These are phyloP conservation scores for Orbilia oligospora DNA, from an alignment of 2,329 filamentous ascomycete genomes.

Conservation along the genomic window DNA sequence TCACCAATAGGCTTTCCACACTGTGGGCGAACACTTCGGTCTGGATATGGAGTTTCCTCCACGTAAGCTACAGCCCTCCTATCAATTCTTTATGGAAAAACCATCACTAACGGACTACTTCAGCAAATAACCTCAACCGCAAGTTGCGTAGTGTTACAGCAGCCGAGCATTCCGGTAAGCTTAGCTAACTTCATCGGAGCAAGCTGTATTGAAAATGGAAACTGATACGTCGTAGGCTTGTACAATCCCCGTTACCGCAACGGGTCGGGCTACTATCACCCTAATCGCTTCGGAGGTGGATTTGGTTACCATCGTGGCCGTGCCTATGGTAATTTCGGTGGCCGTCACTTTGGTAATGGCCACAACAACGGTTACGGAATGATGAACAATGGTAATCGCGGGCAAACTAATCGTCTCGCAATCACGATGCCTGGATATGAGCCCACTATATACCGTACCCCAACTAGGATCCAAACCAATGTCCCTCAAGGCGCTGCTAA, in stretches of 20 bases:
- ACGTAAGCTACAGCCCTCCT: constrained; percentile 26
- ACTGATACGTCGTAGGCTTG: constrained; percentile 15
- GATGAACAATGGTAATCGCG: background rate
- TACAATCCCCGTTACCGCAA: constrained; percentile 29
- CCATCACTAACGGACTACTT: background rate
- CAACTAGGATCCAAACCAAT: background rate
- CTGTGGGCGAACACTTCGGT: constrained; percentile 17
- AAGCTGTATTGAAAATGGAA: background rate
- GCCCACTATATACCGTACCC: background rate
- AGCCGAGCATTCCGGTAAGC: constrained; percentile 44
- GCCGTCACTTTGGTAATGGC: constrained; percentile 64
- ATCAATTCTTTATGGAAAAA: background rate
- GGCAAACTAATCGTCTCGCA: constrained; percentile 8
- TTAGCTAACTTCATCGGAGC: background rate
- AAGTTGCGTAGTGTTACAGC: constrained; percentile 45
- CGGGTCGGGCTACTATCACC: background rate
- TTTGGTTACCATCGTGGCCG: constrained; percentile 64
- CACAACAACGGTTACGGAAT: constrained; percentile 48
- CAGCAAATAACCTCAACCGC: constrained; percentile 46
- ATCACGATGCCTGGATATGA: constrained; percentile 19
- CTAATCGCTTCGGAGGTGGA: background rate
- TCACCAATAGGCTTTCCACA: constrained; percentile 29
- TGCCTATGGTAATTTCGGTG: constrained; percentile 63
- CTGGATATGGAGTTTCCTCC: constrained; percentile 42
- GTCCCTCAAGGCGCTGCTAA: background rate